A percentile compares a stretch with the other conserved stretches of the same genome.
Evolutionary conservation across 768 basidiomycete species (phyloP).

Genomic region (Pulveroboletus sp.): DNA sequence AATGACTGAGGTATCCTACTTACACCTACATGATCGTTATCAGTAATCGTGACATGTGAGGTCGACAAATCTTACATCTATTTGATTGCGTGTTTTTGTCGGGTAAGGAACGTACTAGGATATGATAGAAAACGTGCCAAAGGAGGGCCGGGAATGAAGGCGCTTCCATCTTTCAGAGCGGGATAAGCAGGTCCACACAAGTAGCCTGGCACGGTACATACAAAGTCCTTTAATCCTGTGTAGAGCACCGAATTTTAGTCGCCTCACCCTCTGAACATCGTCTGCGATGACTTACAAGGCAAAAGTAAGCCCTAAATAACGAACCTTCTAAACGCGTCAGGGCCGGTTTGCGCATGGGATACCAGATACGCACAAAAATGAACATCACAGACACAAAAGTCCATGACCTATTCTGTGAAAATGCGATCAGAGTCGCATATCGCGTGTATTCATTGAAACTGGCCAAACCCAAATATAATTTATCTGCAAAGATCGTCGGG

Average conservation of each 20-base stretch:
- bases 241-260: neutral
- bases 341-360: neutral
- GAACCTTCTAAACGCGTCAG: constrained; percentile 11
- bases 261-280: neutral
- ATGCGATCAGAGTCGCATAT: neutral
- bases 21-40: constrained; percentile 13
- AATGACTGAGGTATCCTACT: neutral
- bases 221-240: constrained; percentile 7
- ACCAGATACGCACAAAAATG: constrained; percentile 11
- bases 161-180: constrained; percentile 8
- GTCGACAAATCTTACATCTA: constrained; percentile 11
- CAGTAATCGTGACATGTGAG: neutral
- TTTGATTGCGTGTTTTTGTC: neutral
- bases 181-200: neutral
- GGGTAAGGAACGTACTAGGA: neutral
- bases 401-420: constrained; percentile 15
- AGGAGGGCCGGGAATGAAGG: constrained; percentile 17
- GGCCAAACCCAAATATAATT: constrained; percentile 17
- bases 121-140: neutral
- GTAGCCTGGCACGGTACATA: neutral
- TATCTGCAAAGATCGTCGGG: constrained; percentile 9
- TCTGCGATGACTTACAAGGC: constrained; percentile 7
- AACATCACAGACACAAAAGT: constrained; percentile 11
- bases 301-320: constrained; percentile 10
- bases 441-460: neutral